These are phyloP conservation scores for Beauveria brongniartii DNA, from an alignment of 2,329 filamentous ascomycete species.

Conservation along the genomic window DNA sequence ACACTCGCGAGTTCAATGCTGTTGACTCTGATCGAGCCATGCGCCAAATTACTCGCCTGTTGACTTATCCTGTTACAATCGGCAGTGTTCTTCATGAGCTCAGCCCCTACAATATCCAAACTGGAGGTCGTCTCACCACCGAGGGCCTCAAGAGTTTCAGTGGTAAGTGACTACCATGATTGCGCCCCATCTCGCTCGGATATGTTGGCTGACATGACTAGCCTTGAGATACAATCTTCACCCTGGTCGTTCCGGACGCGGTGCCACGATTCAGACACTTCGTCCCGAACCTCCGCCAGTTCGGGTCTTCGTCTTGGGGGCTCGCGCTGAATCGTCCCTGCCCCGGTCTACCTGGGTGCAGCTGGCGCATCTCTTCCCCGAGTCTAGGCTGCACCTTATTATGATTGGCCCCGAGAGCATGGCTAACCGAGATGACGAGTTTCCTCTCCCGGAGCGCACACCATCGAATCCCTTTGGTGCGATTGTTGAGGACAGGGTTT, in stretches of 20 bases:
- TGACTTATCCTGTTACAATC: constrained; percentile 91
- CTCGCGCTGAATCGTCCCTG: constrained; percentile 93
- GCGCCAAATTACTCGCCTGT: constrained; percentile 82
- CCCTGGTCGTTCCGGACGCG: constrained; percentile 71
- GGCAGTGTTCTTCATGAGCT: constrained; percentile 89
- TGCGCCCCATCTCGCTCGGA: background rate
- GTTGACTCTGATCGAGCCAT: constrained; percentile 86
- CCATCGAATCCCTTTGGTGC: constrained; percentile 84
- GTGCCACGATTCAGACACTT: constrained; percentile 66
- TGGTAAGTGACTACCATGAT: constrained; percentile 46
- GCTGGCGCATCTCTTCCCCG: constrained; percentile 89
- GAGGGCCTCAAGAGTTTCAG: constrained; percentile 93
- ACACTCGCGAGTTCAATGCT: constrained; percentile 83
- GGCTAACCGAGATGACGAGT: constrained; percentile 87
- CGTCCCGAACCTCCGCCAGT: constrained; percentile 80
- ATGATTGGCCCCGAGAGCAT: constrained; percentile 96
- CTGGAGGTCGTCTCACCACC: constrained; percentile 65
- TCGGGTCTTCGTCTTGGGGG: constrained; percentile 86
- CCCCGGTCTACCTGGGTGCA: constrained; percentile 93
- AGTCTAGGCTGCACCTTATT: constrained; percentile 79
- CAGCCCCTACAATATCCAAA: constrained; percentile 79
- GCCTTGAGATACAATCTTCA: constrained; percentile 91
- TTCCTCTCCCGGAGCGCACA: constrained; percentile 80
- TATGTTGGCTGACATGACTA: constrained; percentile 27
- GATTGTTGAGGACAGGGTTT: constrained; percentile 86